Evolutionary conservation across 78 protist species (phyloP), one percentile per base, ranked within the genome.

Genomic region (Dictyostelium discoideum): DNA sequence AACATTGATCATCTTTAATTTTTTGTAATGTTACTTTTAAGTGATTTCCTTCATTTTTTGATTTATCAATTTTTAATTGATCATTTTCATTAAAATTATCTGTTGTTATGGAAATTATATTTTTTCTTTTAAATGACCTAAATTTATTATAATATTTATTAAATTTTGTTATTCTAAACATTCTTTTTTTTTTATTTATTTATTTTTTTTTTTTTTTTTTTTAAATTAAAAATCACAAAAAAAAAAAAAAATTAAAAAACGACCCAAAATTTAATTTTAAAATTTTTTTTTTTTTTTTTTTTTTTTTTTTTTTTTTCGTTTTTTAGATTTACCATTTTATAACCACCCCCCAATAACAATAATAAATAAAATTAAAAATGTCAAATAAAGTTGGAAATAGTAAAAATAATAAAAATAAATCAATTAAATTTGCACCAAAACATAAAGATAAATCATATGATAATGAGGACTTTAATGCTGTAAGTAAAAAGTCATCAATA

Each of bases 371-470:
- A 73, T 24, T n/a, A 11, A 78, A 78, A 44, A 78, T 78, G 84
- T 78, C 84, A 78, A 78, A 44, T 44, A 44, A 44, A 42, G 57
- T 22, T 40, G 57, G 37, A 32, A 44, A 22, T n/a, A 57, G 24
- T n/a, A 83, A 57, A 57, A 83, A 83, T 39, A 83, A 83, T 60
- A 83, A 83, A 60, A 83, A 48, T 57, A 83, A 83, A 83, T 3
- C 37, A 83, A n/a, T 57, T 37, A 48, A 83, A 37, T 11, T 46
- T 72, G 77, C 69, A 29, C 39, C 79, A 42, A 90, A 82, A 82
- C 94, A 90, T 82, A 82, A 90, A 73, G 87, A 90, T 32, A 90
- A 85, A 73, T 32, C 84, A 69, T 90, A 65, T 42, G 85, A 82
- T 67, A 65, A 80, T 10, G 87, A 57, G 13, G 85, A 48, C 48